Evolutionary conservation across 1,284 basidiomycete species (phyloP).

Genomic region (Puccinia horiana): DNA sequence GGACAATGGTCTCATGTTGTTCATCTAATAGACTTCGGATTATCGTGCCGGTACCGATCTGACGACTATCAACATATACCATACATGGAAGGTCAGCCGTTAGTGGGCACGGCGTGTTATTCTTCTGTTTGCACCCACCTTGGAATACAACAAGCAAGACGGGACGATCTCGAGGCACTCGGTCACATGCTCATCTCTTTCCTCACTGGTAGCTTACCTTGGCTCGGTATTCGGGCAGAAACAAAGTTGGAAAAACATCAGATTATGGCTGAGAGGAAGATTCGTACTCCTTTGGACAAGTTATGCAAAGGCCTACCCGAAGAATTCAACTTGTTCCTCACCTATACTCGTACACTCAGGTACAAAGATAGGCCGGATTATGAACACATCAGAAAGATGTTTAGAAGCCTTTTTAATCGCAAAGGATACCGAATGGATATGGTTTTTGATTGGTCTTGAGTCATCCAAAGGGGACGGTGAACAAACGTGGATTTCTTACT

Average conservation of each 20-base stretch:
- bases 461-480: not conserved
- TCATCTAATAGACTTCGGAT: conserved; percentile 59
- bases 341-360: conserved; percentile 48
- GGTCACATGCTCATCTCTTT: conserved; percentile 44
- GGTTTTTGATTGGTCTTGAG: conserved; percentile 50
- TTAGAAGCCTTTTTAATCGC: conserved; percentile 41
- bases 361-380: conserved; percentile 50
- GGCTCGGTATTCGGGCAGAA: conserved; percentile 25
- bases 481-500: not conserved
- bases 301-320: conserved; percentile 33
- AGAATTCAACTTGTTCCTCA: conserved; percentile 35
- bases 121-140: conserved; percentile 51
- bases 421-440: conserved; percentile 44
- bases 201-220: conserved; percentile 24
- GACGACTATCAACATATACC: conserved; percentile 44
- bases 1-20: conserved; percentile 52
- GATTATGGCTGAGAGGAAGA: conserved; percentile 22
- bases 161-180: conserved; percentile 38
- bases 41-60: conserved; percentile 58
- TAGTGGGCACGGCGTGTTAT: conserved; percentile 50
- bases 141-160: conserved; percentile 41
- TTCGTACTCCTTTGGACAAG: conserved; percentile 1
- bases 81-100: conserved; percentile 44
- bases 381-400: conserved; percentile 46
- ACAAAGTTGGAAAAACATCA: conserved; percentile 15